A percentile compares a stretch with the other conserved stretches of the same genome.
Evolutionary conservation across 148 eudicot genomes (phyloP).

Genomic region (Chenopodium suecicum): DNA sequence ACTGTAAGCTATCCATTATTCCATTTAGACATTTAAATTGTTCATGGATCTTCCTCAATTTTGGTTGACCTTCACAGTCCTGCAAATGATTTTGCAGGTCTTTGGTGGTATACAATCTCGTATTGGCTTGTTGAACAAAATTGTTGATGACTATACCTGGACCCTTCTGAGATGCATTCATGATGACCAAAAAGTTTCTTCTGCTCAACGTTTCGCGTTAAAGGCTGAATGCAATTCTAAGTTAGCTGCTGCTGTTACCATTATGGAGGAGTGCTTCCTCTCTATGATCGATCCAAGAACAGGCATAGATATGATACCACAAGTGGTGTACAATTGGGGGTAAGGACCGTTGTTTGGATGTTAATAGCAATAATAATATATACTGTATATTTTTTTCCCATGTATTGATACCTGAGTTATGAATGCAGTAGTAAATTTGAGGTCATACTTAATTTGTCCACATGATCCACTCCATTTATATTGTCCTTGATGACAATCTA

Average conservation of each 20-base stretch:
- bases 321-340: constrained; percentile 94
- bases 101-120: constrained; percentile 68
- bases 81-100: constrained; percentile 49
- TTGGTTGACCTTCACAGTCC: background rate
- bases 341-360: constrained; percentile 33
- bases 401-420: background rate
- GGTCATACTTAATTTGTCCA: background rate
- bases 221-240: constrained; percentile 95
- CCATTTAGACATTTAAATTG: background rate
- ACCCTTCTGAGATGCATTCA: constrained; percentile 79
- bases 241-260: constrained; percentile 89
- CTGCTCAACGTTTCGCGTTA: constrained; percentile 63
- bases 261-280: constrained; percentile 97
- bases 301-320: constrained; percentile 96
- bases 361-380: background rate
- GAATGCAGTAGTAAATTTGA: background rate
- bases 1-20: background rate
- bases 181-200: constrained; percentile 74
- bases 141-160: constrained; percentile 71
- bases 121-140: constrained; percentile 54
- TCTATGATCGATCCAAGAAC: constrained; percentile 96
- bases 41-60: constrained; percentile 1
- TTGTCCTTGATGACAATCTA: background rate
- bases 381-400: background rate
- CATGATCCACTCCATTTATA: background rate